These are phyloP conservation scores for Primulina tabacum DNA, from an alignment of 257 asterid species.

Conservation along the genomic window DNA sequence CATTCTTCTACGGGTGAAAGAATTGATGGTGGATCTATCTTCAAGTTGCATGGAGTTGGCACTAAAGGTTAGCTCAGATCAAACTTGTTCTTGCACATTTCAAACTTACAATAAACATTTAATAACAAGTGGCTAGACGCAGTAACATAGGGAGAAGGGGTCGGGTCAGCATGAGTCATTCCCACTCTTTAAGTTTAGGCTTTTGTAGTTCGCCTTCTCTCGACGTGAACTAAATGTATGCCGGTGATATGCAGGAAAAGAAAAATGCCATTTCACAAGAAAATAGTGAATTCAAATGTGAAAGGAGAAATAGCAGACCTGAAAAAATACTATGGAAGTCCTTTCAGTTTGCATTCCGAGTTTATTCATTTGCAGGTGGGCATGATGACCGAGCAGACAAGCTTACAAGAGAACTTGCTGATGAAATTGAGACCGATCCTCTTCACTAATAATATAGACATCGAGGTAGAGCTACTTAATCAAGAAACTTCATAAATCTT, in stretches of 20 bases:
- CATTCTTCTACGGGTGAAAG: constrained; percentile 70
- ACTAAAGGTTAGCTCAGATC: constrained; percentile 56
- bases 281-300: constrained; percentile 22
- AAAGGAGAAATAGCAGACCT: constrained; percentile 42
- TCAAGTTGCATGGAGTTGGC: constrained; percentile 82
- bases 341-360: constrained; percentile 79
- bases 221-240: not conserved
- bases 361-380: constrained; percentile 86
- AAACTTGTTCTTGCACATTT: not conserved
- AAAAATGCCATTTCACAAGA: constrained; percentile 41
- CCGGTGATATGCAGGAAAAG: constrained; percentile 44
- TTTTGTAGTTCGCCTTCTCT: not conserved
- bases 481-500: constrained; percentile 20
- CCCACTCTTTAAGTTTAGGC: not conserved
- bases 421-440: constrained; percentile 61
- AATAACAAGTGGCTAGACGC: too few species aligned
- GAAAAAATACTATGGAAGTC: constrained; percentile 75
- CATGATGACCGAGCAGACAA: constrained; percentile 84
- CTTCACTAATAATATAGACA: constrained; percentile 20
- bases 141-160: too few species aligned
- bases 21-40: constrained; percentile 74
- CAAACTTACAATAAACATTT: too few species aligned
- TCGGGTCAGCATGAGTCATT: not conserved
- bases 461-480: constrained; percentile 12
- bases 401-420: constrained; percentile 72